Percentiles rank a stretch among this genome's conserved stretches.
Conservation (phyloP, 176 grass and related monocot species). For the Cenchrus americanus region DNA sequence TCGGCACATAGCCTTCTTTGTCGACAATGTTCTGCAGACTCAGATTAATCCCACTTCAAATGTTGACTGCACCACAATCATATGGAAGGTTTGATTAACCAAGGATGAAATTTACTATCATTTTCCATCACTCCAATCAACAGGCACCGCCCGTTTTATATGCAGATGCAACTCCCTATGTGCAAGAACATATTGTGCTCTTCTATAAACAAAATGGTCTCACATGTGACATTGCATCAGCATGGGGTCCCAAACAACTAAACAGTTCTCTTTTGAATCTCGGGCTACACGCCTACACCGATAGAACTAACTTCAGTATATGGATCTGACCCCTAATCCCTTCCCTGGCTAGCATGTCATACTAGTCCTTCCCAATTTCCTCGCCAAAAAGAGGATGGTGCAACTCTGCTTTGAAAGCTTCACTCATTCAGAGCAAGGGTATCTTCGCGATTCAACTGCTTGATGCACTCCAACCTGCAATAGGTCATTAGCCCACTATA, state of each 20-base stretch:
- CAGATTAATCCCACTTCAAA: not conserved
- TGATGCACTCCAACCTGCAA: not conserved
- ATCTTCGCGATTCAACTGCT: not conserved
- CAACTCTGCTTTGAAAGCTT: not conserved
- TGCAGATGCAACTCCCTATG: not conserved
- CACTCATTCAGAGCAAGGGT: too few relatives aligned
- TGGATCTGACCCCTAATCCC: not conserved
- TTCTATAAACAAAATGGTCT: not conserved
- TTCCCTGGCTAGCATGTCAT: not conserved
- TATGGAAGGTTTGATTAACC: not conserved
- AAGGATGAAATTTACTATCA: not conserved
- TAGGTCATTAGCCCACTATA: not conserved
- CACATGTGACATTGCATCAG: not conserved
- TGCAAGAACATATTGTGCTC: not conserved
- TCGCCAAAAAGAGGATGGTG: not conserved
- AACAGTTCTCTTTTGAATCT: not conserved
- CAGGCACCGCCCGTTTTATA: not conserved
- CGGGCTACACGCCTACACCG: not conserved
- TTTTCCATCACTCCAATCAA: not conserved
- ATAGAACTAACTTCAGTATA: not conserved
- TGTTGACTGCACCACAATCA: too few relatives aligned
- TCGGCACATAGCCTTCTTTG: not conserved
- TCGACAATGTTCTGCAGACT: not conserved
- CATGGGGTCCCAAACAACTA: not conserved
- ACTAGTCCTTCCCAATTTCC: not conserved